Base-by-base conservation (phyloP, 805 yeast species). In the Kodamaea jinghongensis region DNA sequence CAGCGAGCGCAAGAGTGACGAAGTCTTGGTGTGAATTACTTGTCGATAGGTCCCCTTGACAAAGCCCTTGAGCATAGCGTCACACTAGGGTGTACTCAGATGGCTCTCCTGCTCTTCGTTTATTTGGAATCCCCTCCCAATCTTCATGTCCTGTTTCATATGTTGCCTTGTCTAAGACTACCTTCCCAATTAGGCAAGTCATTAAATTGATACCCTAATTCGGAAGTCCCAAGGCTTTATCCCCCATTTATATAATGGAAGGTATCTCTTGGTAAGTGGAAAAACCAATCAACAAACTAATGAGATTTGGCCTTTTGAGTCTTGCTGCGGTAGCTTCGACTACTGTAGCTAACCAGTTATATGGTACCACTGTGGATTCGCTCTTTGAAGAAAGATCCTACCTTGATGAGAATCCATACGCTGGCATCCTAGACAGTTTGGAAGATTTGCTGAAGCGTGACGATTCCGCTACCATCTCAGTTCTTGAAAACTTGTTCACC, bases 401-500 rank as follows among this genome's bases (percentile, higher is more conserved):
- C 7, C 5, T 27, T 9, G 30, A 27, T 6, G 30, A 27, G 6
- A 27, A 20, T 8, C 23, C 23, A 20, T 20, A 6, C 8, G 23
- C 23, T 20, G 23, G 8, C 23, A 5, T 20, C 8, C 23, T 6
- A 8, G 23, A 20, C 7, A 20, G 7, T 5, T 20, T 20, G 23
- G 17, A 9, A 9, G 37, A 26, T 15, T 22, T 31, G 2, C 11
- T 10, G 4, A 23, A 25, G 17, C 22, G 31, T 14, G 36, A 17
- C 6, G 31, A 23, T 12, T 17, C 17, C 14, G 32, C n/a, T n/a
- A 27, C 39, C 9, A 31, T 26, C 15, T 16, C 20, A 6, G 33
- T 36, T 1, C 22, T 42, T 25, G 44, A 39, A 23, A 28, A 25
- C 17, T 31, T 40, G n/a, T 23, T 46, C 14, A 28, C 23, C 12